A percentile compares a stretch with the other conserved stretches of the same genome.
Evolutionary conservation across 352 stramenopile species (phyloP).

Genomic region (Saprolegnia diclina): DNA sequence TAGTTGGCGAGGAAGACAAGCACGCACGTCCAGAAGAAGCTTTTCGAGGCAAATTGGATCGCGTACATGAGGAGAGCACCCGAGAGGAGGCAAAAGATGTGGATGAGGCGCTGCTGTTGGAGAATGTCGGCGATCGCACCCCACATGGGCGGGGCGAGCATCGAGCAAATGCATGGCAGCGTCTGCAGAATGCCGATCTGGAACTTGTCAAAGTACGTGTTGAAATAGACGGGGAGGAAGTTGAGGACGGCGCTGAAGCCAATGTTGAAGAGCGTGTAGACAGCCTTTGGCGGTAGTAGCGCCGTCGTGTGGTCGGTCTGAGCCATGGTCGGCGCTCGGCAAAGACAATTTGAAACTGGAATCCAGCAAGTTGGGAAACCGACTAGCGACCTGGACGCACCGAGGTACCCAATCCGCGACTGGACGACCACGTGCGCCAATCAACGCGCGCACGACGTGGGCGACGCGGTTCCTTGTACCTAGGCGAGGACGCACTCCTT

Average conservation of each 20-base stretch:
- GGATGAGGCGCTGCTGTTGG: slow-evolving; percentile 57
- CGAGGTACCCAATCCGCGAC: too few relatives aligned
- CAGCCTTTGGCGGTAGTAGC: slow-evolving; percentile 67
- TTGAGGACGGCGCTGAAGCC: slow-evolving; percentile 65
- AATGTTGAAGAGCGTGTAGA: slow-evolving; percentile 64
- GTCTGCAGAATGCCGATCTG: slow-evolving; percentile 69
- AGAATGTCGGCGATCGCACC: slow-evolving; percentile 52
- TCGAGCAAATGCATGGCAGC: slow-evolving; percentile 61
- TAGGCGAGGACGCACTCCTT: too few relatives aligned
- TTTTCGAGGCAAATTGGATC: slow-evolving; percentile 50
- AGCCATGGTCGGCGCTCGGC: too few relatives aligned
- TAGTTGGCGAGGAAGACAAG: slow-evolving; percentile 72
- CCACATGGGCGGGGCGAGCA: slow-evolving; percentile 63
- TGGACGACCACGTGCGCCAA: too few relatives aligned
- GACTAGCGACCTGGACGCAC: too few relatives aligned
- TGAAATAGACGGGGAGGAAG: slow-evolving; percentile 50
- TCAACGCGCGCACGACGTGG: too few relatives aligned
- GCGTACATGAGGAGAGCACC: slow-evolving; percentile 61
- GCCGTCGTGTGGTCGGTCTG: too few relatives aligned
- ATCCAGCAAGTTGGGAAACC: too few relatives aligned
- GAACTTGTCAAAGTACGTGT: slow-evolving; percentile 54
- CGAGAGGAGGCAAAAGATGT: slow-evolving; percentile 55
- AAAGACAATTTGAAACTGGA: too few relatives aligned
- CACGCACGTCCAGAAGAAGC: slow-evolving; percentile 61
- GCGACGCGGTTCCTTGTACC: too few relatives aligned